These are phyloP conservation scores for Naematelia aurantialba DNA, from an alignment of 768 basidiomycete species.

Conservation along the genomic window DNA sequence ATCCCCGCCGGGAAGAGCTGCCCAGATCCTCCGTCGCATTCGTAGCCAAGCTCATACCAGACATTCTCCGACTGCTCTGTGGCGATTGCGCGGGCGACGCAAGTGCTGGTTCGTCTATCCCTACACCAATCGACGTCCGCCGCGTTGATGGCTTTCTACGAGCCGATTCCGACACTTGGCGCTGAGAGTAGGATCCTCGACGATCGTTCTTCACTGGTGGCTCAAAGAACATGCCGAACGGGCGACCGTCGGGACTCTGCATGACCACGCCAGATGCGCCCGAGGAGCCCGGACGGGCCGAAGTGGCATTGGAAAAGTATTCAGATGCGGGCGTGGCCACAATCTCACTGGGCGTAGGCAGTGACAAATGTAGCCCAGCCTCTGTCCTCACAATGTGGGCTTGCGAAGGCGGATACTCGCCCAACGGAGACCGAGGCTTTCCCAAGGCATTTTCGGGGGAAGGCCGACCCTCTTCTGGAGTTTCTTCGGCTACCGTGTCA, in stretches of 20 bases:
- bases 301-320: slow-evolving; percentile 65
- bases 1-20: slow-evolving; percentile 1
- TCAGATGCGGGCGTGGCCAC: slow-evolving; percentile 55
- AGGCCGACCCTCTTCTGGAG: slow-evolving; percentile 8
- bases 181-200: slow-evolving; percentile 7
- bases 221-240: slow-evolving; percentile 93
- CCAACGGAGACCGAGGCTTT: slow-evolving; percentile 12
- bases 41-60: background rate
- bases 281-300: slow-evolving; percentile 59
- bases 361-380: slow-evolving; percentile 24
- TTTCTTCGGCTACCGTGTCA: slow-evolving; percentile 32
- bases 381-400: slow-evolving; percentile 26
- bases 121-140: slow-evolving; percentile 9
- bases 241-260: slow-evolving; percentile 87
- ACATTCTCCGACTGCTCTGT: slow-evolving; percentile 6
- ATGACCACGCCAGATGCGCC: slow-evolving; percentile 84
- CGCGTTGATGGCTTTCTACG: slow-evolving; percentile 8
- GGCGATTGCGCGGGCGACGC: slow-evolving; percentile 4
- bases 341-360: slow-evolving; percentile 42
- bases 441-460: background rate
- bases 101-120: background rate
- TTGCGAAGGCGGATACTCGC: slow-evolving; percentile 27
- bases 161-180: background rate
- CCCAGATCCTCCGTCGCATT: slow-evolving; percentile 8
- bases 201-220: slow-evolving; percentile 53